Conservation (phyloP, 805 yeast genomes). For the Spathaspora sp. region DNA sequence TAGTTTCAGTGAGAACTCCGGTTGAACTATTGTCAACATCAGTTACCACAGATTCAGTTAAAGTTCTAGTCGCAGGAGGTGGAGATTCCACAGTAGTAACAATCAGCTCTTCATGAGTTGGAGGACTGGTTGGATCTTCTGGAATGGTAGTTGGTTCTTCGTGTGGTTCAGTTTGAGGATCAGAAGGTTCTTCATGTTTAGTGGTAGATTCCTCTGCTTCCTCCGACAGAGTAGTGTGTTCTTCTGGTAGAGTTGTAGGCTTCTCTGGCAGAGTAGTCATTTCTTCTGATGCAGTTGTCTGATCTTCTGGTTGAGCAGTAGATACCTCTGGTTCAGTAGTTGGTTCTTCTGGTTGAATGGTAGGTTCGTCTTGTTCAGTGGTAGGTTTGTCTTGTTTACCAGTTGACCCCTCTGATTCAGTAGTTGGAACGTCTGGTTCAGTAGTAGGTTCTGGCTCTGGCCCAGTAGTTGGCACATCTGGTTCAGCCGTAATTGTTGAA, state of each 20-base stretch:
- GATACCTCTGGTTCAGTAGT: background rate
- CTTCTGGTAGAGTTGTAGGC: too few relatives aligned
- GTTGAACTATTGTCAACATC: background rate
- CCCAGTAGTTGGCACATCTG: background rate
- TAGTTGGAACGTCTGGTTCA: background rate
- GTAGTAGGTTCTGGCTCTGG: background rate
- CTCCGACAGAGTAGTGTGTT: too few relatives aligned
- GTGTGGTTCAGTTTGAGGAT: too few relatives aligned
- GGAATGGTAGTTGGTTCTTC: background rate
- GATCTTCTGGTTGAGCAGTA: too few relatives aligned
- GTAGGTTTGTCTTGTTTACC: background rate
- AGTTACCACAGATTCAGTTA: background rate
- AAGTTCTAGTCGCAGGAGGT: background rate
- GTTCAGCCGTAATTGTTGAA: background rate
- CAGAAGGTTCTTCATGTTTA: too few relatives aligned
- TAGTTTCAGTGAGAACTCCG: background rate
- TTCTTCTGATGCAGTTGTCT: too few relatives aligned
- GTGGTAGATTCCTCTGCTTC: too few relatives aligned
- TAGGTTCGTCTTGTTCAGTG: background rate
- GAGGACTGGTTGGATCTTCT: background rate
- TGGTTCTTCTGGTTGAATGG: background rate
- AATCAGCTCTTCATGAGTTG: background rate
- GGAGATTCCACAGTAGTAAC: background rate
- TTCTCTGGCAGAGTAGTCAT: too few relatives aligned
- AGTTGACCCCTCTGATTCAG: background rate